These are phyloP conservation scores for Blastomyces emzantsi DNA, from an alignment of 2,329 filamentous ascomycete species.

Conservation along the genomic window DNA sequence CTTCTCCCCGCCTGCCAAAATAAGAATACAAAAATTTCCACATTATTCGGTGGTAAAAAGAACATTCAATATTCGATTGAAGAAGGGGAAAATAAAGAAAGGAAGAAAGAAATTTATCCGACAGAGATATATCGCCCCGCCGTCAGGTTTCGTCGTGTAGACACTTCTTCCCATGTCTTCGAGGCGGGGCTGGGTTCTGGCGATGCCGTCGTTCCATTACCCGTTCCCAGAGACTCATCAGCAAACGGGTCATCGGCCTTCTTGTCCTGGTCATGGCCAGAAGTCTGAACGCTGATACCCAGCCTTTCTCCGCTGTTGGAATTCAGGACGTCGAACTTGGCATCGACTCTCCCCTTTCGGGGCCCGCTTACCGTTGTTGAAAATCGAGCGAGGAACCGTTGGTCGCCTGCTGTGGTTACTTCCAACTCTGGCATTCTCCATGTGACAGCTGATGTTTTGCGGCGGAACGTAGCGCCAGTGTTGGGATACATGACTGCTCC, in stretches of 20 bases:
- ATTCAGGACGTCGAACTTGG: slow-evolving; percentile 63
- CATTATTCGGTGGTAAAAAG: not conserved
- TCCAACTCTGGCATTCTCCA: slow-evolving; percentile 43
- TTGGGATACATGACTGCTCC: slow-evolving; percentile 41
- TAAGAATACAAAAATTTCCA: too few species aligned
- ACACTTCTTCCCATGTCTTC: slow-evolving; percentile 57
- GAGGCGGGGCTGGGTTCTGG: slow-evolving; percentile 21
- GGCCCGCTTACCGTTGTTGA: slow-evolving; percentile 62
- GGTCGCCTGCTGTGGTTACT: slow-evolving; percentile 46
- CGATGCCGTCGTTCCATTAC: slow-evolving; percentile 16
- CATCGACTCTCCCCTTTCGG: slow-evolving; percentile 68
- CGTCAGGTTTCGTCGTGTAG: slow-evolving; percentile 57
- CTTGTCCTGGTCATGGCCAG: slow-evolving; percentile 20
- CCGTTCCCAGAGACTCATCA: slow-evolving; percentile 27
- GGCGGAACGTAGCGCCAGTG: slow-evolving; percentile 36
- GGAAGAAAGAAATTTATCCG: not conserved
- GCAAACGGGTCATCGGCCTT: slow-evolving; percentile 41
- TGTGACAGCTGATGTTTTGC: slow-evolving; percentile 38
- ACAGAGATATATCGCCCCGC: slow-evolving; percentile 64
- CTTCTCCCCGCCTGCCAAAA: too few species aligned
- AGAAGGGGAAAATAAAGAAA: not conserved
- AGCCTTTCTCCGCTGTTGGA: slow-evolving; percentile 55
- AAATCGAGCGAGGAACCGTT: slow-evolving; percentile 78
- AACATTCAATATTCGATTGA: not conserved
- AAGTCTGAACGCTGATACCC: slow-evolving; percentile 41